Base-by-base conservation (phyloP, 1,284 basidiomycete genomes). In the Polyporus tsugae region DNA sequence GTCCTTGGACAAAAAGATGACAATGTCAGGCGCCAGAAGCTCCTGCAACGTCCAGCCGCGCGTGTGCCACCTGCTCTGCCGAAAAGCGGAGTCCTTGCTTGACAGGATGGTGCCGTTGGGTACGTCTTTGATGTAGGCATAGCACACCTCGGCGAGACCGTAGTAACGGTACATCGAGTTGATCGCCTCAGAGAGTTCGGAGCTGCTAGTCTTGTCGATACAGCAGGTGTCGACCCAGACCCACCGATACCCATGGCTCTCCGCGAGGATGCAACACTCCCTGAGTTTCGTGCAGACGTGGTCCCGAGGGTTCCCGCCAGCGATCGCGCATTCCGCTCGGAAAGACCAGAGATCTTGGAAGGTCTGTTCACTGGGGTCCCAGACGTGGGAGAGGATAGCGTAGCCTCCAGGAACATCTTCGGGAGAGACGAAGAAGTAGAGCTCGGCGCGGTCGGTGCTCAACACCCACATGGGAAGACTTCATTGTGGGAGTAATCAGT, bases 331-430 rank as follows among this genome's bases (percentile, higher is more conserved):
- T 13, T 58, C 15, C 17, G 35, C 35, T n/a, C 35, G 55, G 7
- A 58, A 19, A 19, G 55, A 35, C 19, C 55, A 58, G 17, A 58
- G 55, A 58, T 58, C 55, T 33, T 58, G 55, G 17, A 36, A 58
- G 35, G 55, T 58, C 55, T 58, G 55, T 19, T 58, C 55, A 6
- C n/a, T n/a, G 6, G 35, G 33, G 35, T 58, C 55, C 55, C 55
- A 58, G n/a, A 58, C 55, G 13, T 58, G 55, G 35, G 55, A 58
- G 35, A 58, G 55, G 35, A 58, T 58, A 7, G 55, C 55, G 55
- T 58, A 58, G 7, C 55, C 55, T 58, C 55, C 55, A 19, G 55
- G 55, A 10, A 58, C 19, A 19, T 35, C 55, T 38, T 58, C 55
- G 19, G 55, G 55, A 10, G 55, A 58, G 19, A 38, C 35, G 35